These are phyloP conservation scores for Sporodiniella umbellata DNA, from an alignment of 371 early-diverging fungal species.

Conservation along the genomic window DNA sequence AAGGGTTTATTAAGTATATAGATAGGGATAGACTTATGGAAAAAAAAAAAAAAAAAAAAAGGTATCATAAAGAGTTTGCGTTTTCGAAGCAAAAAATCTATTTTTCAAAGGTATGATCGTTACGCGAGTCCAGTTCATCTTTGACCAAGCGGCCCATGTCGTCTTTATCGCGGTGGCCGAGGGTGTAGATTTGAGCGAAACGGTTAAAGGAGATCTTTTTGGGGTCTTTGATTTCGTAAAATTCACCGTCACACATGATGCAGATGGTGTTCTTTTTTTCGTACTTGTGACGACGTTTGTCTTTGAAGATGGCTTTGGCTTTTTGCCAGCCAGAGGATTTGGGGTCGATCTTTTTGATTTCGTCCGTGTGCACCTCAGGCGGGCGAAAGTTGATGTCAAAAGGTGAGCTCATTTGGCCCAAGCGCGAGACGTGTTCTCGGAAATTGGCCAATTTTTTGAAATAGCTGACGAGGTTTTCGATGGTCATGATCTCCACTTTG, in stretches of 20 bases:
- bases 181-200: constrained; percentile 55
- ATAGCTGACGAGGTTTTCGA: constrained; percentile 31
- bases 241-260: constrained; percentile 70
- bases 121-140: constrained; percentile 22
- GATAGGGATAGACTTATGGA: no score
- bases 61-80: no score
- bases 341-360: neutral
- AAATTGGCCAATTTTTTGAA: constrained; percentile 42
- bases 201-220: constrained; percentile 48
- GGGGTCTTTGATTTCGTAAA: constrained; percentile 55
- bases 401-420: constrained; percentile 39
- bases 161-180: constrained; percentile 36
- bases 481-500: constrained; percentile 32
- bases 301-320: neutral
- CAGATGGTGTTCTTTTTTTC: constrained; percentile 38
- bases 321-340: neutral
- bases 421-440: constrained; percentile 36
- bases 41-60: no score
- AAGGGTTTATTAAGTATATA: no score
- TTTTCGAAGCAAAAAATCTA: no score
- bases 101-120: no score
- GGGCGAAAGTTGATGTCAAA: constrained; percentile 22
- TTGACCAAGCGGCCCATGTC: constrained; percentile 27
- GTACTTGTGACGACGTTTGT: constrained; percentile 4
- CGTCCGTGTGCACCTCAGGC: neutral